Conservation (phyloP, 148 eudicot species). For the Cornus controversa region DNA sequence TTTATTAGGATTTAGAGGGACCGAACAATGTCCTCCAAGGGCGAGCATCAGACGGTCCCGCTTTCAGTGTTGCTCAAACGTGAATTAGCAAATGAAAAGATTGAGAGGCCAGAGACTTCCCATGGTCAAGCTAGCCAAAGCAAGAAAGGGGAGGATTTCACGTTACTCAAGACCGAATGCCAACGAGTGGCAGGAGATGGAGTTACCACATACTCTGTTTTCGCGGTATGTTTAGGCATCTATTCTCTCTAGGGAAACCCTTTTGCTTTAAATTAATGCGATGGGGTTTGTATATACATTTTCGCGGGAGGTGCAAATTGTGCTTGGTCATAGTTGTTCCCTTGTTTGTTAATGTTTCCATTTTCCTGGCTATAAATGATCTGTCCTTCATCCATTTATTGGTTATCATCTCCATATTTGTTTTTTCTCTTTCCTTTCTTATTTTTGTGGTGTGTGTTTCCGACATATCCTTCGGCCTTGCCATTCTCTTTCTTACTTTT, state of each 20-base stretch:
- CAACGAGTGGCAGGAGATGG: slow-evolving; percentile 84
- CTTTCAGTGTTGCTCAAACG: slow-evolving; percentile 82
- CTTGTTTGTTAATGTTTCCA: background rate
- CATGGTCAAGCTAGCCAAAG: slow-evolving; percentile 82
- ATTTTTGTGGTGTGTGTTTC: background rate
- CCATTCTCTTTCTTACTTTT: too few relatives aligned
- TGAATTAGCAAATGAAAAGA: slow-evolving; percentile 80
- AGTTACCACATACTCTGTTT: slow-evolving; percentile 82
- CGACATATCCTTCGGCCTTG: background rate
- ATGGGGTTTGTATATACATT: background rate
- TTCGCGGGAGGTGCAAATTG: slow-evolving; percentile 4
- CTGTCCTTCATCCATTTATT: background rate
- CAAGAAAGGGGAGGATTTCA: slow-evolving; percentile 94
- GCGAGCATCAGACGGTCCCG: slow-evolving; percentile 85
- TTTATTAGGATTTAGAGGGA: slow-evolving; percentile 10
- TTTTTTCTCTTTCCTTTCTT: too few relatives aligned
- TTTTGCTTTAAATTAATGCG: background rate
- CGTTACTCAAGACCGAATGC: slow-evolving; percentile 78
- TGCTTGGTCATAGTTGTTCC: background rate
- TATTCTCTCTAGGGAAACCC: background rate
- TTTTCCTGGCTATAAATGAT: background rate
- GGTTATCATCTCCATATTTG: too few relatives aligned
- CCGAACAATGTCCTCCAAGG: slow-evolving; percentile 67
- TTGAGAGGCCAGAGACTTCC: slow-evolving; percentile 66
- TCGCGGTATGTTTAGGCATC: slow-evolving; percentile 50